Percentiles rank a stretch among this genome's conserved stretches.
Conservation (phyloP, 371 early-diverging fungal species). For the Basidiobolus heterosporus region DNA sequence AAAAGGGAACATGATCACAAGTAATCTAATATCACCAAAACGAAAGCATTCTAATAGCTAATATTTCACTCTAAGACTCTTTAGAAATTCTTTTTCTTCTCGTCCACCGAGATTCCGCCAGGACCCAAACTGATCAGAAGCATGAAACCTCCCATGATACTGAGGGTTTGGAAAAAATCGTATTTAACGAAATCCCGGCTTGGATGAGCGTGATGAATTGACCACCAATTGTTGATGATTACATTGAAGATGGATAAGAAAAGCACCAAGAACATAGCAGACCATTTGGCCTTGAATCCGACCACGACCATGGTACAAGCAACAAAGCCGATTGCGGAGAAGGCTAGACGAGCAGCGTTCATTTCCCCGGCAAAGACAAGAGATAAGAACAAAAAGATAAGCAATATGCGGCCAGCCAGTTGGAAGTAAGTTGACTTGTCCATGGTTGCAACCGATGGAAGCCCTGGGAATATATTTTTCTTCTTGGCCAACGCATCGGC, state of each 20-base stretch:
- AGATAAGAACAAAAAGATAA: slow-evolving; percentile 78
- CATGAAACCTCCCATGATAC: slow-evolving; percentile 90
- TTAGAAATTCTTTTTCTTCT: slow-evolving; percentile 89
- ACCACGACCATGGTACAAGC: slow-evolving; percentile 89
- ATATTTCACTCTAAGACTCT: too few relatives aligned
- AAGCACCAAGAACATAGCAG: slow-evolving; percentile 79
- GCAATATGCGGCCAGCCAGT: slow-evolving; percentile 77
- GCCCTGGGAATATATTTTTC: slow-evolving; percentile 65
- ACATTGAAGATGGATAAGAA: slow-evolving; percentile 78
- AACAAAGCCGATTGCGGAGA: slow-evolving; percentile 51
- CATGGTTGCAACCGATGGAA: slow-evolving; percentile 66
- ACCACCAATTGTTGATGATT: slow-evolving; percentile 92
- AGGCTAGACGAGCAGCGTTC: slow-evolving; percentile 43
- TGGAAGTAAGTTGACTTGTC: slow-evolving; percentile 72
- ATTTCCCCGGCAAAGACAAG: slow-evolving; percentile 76
- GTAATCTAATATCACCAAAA: too few relatives aligned
- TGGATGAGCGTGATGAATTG: slow-evolving; percentile 55
- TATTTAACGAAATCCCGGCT: slow-evolving; percentile 88
- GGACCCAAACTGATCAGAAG: slow-evolving; percentile 83
- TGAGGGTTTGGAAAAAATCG: slow-evolving; percentile 94
- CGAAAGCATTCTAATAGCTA: too few relatives aligned
- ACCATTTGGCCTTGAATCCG: slow-evolving; percentile 92
- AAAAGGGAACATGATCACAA: too few relatives aligned
- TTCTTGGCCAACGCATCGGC: slow-evolving; percentile 50
- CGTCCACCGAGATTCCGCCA: slow-evolving; percentile 81